A percentile compares a stretch with the other conserved stretches of the same genome.
phyloP scores from a whole-genome alignment of 2,329 filamentous ascomycete genomes.

The Fusarium floridanum region DNA sequence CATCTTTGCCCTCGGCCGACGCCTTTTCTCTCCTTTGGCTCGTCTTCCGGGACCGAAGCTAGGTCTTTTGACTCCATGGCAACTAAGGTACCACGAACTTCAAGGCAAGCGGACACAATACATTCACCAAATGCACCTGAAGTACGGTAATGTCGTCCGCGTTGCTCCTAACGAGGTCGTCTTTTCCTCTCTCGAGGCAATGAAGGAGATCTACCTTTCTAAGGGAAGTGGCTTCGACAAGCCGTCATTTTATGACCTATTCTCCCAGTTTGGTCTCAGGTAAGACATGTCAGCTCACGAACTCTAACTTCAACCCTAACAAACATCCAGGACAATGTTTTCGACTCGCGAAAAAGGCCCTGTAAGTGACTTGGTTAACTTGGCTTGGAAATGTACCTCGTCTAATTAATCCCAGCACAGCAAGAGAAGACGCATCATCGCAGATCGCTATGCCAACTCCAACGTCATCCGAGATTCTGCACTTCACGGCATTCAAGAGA shows the following conservation, averaged over 20 bases:
- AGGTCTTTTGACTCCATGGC: conserved; percentile 12
- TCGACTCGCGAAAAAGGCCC: conserved; percentile 23
- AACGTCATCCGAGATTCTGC: conserved; percentile 25
- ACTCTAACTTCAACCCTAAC: fast-evolving
- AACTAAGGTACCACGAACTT: conserved; percentile 26
- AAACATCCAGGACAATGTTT: conserved; percentile 19
- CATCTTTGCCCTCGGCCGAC: neutral
- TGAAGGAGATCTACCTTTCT: conserved; percentile 34
- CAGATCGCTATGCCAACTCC: conserved; percentile 36
- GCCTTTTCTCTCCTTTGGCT: conserved; percentile 18
- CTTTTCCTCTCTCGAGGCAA: conserved; percentile 24
- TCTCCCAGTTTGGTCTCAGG: conserved; percentile 27
- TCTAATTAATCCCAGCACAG: conserved; percentile 24
- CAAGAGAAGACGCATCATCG: conserved; percentile 23
- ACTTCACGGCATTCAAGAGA: conserved; percentile 20
- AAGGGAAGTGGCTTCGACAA: conserved; percentile 36
- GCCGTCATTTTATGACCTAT: conserved; percentile 25
- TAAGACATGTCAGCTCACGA: fast-evolving
- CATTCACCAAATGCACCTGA: conserved; percentile 16
- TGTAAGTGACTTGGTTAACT: neutral
- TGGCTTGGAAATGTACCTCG: fast-evolving
- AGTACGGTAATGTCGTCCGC: conserved; percentile 20
- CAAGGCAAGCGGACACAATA: conserved; percentile 25
- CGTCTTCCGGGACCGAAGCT: conserved; percentile 25
- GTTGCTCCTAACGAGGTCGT: conserved; percentile 32